Evolutionary conservation across 2,329 filamentous ascomycete species (phyloP).

Genomic region (Colletotrichum destructivum): DNA sequence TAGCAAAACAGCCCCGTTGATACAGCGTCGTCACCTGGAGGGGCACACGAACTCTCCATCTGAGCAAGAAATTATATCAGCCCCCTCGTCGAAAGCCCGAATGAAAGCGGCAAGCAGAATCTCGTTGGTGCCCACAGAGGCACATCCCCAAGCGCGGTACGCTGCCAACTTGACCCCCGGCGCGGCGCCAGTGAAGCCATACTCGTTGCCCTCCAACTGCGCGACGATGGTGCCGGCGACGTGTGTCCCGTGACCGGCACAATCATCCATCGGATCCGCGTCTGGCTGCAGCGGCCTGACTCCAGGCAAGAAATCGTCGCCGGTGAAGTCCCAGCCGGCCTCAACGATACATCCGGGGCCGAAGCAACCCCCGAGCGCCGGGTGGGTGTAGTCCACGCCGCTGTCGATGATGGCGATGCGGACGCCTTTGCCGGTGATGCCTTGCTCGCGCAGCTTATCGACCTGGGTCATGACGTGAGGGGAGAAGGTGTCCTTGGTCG

Average conservation of each 20-base stretch:
- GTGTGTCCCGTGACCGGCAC: conserved; percentile 58
- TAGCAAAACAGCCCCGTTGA: conserved; percentile 43
- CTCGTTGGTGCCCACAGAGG: conserved; percentile 53
- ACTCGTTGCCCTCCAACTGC: conserved; percentile 43
- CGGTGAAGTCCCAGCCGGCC: conserved; percentile 63
- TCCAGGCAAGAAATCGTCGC: conserved; percentile 52
- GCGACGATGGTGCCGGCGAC: conserved; percentile 64
- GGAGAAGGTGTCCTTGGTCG: conserved; percentile 31
- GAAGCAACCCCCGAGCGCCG: conserved; percentile 67
- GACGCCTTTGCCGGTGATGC: conserved; percentile 61
- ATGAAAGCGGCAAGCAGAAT: conserved; percentile 59
- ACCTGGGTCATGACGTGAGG: conserved; percentile 51
- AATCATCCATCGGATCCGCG: conserved; percentile 31
- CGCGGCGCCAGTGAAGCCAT: conserved; percentile 56
- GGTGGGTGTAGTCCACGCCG: conserved; percentile 64
- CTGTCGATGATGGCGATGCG: conserved; percentile 59
- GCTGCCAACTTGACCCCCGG: conserved; percentile 57
- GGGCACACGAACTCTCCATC: conserved; percentile 43
- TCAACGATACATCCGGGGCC: conserved; percentile 63
- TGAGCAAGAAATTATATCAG: conserved; percentile 52
- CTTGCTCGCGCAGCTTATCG: conserved; percentile 58
- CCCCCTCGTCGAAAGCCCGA: conserved; percentile 59
- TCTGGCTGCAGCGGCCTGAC: conserved; percentile 22
- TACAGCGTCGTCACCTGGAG: conserved; percentile 46
- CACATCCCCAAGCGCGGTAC: conserved; percentile 57